Percentiles rank a stretch among this genome's conserved stretches.
phyloP scores from a whole-genome alignment of 495 filamentous ascomycete genomes.

The Chaetomium fimeti region DNA sequence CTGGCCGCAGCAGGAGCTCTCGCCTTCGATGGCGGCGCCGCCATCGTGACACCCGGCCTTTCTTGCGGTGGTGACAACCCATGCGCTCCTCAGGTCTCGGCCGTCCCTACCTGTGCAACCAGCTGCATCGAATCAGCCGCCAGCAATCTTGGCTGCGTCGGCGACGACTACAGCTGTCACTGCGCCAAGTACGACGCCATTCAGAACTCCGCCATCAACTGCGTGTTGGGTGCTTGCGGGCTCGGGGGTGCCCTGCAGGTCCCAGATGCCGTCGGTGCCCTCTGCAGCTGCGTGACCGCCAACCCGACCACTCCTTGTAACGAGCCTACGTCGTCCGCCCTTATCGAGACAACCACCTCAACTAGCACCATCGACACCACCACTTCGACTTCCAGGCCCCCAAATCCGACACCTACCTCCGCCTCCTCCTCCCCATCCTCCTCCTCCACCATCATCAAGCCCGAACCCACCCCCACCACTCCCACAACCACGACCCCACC shows the following conservation, averaged over 20 bases:
- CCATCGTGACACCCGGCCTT: background rate
- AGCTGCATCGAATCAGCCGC: conserved; percentile 12
- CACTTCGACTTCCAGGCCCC: background rate
- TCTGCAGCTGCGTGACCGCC: conserved; percentile 11
- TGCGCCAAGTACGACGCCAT: conserved; percentile 7
- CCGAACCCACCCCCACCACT: background rate
- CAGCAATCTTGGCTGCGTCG: background rate
- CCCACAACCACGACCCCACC: background rate
- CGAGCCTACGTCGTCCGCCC: background rate
- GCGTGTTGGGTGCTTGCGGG: conserved; percentile 5
- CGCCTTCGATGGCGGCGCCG: background rate
- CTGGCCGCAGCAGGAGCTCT: conserved; percentile 10
- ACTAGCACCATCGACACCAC: background rate
- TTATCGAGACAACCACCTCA: background rate
- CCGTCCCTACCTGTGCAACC: conserved; percentile 12
- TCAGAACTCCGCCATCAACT: background rate
- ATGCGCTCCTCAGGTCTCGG: background rate
- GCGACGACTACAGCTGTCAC: conserved; percentile 9
- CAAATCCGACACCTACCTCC: background rate
- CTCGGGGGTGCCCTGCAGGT: background rate
- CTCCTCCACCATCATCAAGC: background rate
- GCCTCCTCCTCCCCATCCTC: background rate
- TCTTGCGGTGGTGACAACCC: conserved; percentile 8
- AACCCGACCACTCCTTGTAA: background rate
- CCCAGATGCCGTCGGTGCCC: background rate